Evolutionary conservation across 2,329 filamentous ascomycete genomes (phyloP).

Genomic region (Cadophora gregata): DNA sequence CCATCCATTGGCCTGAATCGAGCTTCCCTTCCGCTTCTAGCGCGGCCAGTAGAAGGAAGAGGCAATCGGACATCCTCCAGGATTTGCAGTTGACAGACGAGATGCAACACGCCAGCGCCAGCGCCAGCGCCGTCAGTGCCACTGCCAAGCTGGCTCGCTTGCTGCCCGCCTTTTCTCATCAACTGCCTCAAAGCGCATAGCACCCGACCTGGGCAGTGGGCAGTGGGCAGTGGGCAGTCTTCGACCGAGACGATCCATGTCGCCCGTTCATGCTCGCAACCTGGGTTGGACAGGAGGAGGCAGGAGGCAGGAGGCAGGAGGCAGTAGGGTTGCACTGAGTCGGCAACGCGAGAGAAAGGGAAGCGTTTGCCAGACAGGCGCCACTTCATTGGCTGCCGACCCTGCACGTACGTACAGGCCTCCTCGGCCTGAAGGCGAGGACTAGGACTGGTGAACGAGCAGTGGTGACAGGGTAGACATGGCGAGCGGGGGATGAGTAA

Average conservation of each 20-base stretch:
- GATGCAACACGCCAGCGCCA: neutral
- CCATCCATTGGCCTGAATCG: neutral
- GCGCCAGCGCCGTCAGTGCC: slow-evolving; percentile 2
- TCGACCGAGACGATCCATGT: slow-evolving; percentile 1
- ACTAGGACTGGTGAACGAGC: slow-evolving; percentile 2
- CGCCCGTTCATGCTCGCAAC: neutral
- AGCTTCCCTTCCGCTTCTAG: slow-evolving; percentile 13
- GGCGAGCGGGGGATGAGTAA: slow-evolving; percentile 11
- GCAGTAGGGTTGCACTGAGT: slow-evolving; percentile 8
- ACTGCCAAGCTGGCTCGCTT: slow-evolving; percentile 1
- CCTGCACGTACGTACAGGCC: slow-evolving; percentile 15
- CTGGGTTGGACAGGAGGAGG: neutral
- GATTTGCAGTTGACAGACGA: slow-evolving; percentile 12
- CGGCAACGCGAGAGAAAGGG: slow-evolving; percentile 7
- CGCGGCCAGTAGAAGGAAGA: slow-evolving; percentile 9
- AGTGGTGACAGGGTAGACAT: neutral
- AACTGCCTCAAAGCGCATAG: slow-evolving; percentile 14
- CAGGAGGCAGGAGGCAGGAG: neutral
- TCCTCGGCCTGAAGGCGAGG: slow-evolving; percentile 12
- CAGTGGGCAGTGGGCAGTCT: neutral
- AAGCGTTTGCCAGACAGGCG: slow-evolving; percentile 4
- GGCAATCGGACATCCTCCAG: slow-evolving; percentile 9
- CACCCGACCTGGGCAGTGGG: neutral
- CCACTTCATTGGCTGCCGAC: slow-evolving; percentile 8
- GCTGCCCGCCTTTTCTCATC: neutral